A percentile compares a stretch with the other conserved stretches of the same genome.
Conservation (phyloP, 306 rosid genomes). For the Prunus fruticosa region DNA sequence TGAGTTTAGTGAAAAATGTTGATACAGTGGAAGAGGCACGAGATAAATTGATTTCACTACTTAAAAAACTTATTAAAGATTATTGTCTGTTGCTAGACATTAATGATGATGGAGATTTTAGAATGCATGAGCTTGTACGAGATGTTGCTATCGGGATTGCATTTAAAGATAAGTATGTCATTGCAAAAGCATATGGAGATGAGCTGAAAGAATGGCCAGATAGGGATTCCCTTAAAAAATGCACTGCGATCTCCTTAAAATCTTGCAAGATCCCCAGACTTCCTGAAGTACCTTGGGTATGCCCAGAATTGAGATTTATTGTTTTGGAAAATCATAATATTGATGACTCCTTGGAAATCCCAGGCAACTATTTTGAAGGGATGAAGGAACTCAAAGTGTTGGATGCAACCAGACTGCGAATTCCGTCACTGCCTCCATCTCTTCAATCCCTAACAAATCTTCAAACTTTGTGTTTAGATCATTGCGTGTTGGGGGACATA, state of each 20-base stretch:
- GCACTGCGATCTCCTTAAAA: no score
- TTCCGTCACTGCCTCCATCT: conserved; percentile 18
- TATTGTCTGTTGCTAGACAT: conserved; percentile 13
- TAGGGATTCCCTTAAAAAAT: no score
- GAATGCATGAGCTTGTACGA: conserved; percentile 23
- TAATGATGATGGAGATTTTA: background rate
- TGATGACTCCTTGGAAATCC: background rate
- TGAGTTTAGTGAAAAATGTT: conserved; percentile 16
- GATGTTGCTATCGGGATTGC: conserved; percentile 20
- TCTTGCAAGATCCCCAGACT: background rate
- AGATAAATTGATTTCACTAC: background rate
- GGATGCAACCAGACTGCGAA: background rate
- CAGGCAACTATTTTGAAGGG: conserved; percentile 13
- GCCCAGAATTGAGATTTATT: background rate
- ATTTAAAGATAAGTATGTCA: background rate
- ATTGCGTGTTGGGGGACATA: background rate
- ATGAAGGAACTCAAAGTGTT: conserved; percentile 18
- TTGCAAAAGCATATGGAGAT: background rate
- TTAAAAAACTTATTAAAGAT: background rate
- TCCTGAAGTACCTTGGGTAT: conserved; percentile 11
- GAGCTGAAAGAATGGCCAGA: conserved; percentile 16
- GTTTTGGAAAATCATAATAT: no score
- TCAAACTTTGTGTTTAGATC: conserved; percentile 6
- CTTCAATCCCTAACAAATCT: conserved; percentile 13
- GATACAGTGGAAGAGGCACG: conserved; percentile 4